Evolutionary conservation across 2,329 filamentous ascomycete genomes (phyloP).

Genomic region (Diaporthe ampelina): DNA sequence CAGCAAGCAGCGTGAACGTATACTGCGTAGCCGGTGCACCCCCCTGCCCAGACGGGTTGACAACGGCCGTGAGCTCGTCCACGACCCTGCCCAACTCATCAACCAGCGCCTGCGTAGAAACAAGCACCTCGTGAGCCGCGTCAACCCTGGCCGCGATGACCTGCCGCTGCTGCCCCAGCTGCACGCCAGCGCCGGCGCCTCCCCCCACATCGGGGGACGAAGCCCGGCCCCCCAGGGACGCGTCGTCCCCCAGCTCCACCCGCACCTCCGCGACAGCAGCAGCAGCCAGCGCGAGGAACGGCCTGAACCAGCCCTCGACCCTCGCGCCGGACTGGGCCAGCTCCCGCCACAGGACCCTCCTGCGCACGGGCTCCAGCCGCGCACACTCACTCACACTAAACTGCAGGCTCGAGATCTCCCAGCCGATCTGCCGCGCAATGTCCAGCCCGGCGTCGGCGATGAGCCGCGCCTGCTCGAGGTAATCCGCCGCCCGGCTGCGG

Average conservation of each 20-base stretch:
- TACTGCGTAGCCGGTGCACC: background rate
- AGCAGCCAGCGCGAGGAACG: background rate
- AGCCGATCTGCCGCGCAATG: background rate
- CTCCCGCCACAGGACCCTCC: background rate
- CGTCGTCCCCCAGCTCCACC: background rate
- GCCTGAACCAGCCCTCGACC: background rate
- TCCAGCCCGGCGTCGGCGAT: background rate
- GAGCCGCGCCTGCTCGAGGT: background rate
- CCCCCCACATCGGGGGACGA: background rate
- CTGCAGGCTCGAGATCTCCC: slow-evolving; percentile 12
- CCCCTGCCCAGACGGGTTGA: background rate
- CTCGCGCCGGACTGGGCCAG: background rate
- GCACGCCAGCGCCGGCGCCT: background rate
- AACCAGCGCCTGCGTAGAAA: background rate
- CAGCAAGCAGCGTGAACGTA: background rate
- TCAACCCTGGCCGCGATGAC: background rate
- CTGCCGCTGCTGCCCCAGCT: background rate
- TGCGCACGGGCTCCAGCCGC: background rate
- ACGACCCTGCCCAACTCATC: background rate
- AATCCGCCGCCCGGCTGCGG: too few species aligned
- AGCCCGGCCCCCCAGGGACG: background rate
- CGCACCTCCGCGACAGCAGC: background rate
- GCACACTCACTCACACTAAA: background rate
- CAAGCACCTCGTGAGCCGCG: background rate
- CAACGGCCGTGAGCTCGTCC: background rate